Evolutionary conservation across 176 grass and related monocot genomes (phyloP).

Genomic region (Raddia guianensis): DNA sequence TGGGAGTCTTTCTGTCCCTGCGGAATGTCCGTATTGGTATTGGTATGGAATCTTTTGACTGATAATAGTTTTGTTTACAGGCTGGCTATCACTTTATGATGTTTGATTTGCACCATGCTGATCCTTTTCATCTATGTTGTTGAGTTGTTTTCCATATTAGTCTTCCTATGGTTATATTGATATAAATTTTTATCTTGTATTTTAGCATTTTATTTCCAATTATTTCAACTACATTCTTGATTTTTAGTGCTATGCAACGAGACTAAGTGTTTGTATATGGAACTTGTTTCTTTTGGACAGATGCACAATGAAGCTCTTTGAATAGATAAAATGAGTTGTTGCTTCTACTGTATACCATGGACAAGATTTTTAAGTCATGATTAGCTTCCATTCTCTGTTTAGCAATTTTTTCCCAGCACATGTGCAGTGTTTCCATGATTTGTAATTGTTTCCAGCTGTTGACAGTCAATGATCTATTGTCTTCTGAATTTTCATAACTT

Average conservation of each 20-base stretch:
- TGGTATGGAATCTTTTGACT: slow-evolving; percentile 60
- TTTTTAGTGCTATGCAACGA: neutral
- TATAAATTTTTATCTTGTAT: slow-evolving; percentile 13
- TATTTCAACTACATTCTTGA: neutral
- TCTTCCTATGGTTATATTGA: slow-evolving; percentile 4
- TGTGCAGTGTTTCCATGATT: neutral
- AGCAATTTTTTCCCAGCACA: neutral
- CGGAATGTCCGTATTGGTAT: slow-evolving; percentile 93
- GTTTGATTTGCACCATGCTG: neutral
- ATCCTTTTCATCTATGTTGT: neutral
- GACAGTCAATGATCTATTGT: slow-evolving; percentile 25
- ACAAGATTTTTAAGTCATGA: slow-evolving; percentile 24
- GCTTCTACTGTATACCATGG: slow-evolving; percentile 19
- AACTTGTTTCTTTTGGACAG: neutral
- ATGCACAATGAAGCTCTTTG: neutral
- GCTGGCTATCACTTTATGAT: neutral
- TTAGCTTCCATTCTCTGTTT: slow-evolving; percentile 32
- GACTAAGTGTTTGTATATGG: slow-evolving; percentile 8
- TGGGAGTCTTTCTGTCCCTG: slow-evolving; percentile 88
- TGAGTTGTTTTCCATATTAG: slow-evolving; percentile 12
- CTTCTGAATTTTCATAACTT: slow-evolving; percentile 41
- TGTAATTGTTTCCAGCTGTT: neutral
- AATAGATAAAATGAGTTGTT: slow-evolving; percentile 2
- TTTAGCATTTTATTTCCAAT: slow-evolving; percentile 11
- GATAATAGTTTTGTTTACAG: slow-evolving; percentile 37